Evolutionary conservation across 495 filamentous ascomycete species (phyloP).

Genomic region (Ramalina intermedia): DNA sequence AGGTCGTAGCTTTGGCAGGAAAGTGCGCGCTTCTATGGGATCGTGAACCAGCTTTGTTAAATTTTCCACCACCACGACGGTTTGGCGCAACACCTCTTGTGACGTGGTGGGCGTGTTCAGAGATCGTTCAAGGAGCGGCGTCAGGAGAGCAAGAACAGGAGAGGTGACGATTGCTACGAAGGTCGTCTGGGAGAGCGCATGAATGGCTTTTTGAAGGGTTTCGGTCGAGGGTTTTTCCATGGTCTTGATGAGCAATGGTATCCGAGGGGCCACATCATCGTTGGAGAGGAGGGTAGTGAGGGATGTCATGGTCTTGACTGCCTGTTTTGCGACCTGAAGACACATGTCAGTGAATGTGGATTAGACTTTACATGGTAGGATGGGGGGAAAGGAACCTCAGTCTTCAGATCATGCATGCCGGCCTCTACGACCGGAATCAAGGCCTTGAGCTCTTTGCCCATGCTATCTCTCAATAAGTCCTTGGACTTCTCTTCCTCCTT

Average conservation of each 20-base stretch:
- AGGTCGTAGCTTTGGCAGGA: conserved; percentile 89
- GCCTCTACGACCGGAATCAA: conserved; percentile 85
- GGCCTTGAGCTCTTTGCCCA: conserved; percentile 81
- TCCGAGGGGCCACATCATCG: conserved; percentile 87
- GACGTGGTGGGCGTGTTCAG: conserved; percentile 79
- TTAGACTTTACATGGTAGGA: background rate
- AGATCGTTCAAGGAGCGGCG: conserved; percentile 83
- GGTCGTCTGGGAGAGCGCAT: conserved; percentile 93
- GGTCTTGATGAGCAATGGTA: conserved; percentile 83
- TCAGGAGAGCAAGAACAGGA: conserved; percentile 94
- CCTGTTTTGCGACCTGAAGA: conserved; percentile 55
- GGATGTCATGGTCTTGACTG: conserved; percentile 78
- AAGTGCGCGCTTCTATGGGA: conserved; percentile 86
- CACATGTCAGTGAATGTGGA: background rate
- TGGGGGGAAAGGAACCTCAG: conserved; percentile 39
- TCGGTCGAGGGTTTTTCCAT: conserved; percentile 92
- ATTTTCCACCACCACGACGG: conserved; percentile 96
- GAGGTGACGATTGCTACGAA: conserved; percentile 96
- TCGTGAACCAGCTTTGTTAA: conserved; percentile 97
- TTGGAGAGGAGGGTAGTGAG: conserved; percentile 86
- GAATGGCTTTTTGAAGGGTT: conserved; percentile 84
- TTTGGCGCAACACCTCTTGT: conserved; percentile 91
- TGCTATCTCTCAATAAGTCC: conserved; percentile 74
- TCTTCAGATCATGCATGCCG: conserved; percentile 93
- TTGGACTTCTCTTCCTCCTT: conserved; percentile 71